Conservation (phyloP, 306 rosid species). For the Datisca glomerata region DNA sequence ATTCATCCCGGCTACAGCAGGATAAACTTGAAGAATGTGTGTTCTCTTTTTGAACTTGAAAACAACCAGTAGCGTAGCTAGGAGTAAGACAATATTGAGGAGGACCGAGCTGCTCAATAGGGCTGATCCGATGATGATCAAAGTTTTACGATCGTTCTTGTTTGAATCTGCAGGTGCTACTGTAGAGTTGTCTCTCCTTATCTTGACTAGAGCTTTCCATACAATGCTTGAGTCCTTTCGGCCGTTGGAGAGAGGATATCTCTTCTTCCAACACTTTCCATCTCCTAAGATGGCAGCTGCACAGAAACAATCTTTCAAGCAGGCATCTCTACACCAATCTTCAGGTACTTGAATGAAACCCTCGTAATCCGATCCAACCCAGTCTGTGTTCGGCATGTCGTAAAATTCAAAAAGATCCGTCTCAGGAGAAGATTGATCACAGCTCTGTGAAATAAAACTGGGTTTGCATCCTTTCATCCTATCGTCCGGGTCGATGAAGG, state of each 20-base stretch:
- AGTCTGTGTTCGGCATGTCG: constrained; percentile 6
- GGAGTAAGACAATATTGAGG: constrained; percentile 17
- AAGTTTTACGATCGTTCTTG: constrained; percentile 10
- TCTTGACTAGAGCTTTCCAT: constrained; percentile 20
- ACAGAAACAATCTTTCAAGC: constrained; percentile 40
- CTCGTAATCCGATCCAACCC: neutral
- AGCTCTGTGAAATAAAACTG: constrained; percentile 23
- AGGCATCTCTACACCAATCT: constrained; percentile 20
- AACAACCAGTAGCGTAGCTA: constrained; percentile 9
- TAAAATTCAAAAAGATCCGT: constrained; percentile 8
- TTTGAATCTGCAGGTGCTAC: neutral
- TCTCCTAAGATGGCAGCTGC: constrained; percentile 18
- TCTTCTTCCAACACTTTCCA: constrained; percentile 34
- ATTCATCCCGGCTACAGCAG: neutral
- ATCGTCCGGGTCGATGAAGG: constrained; percentile 25
- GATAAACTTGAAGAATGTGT: neutral
- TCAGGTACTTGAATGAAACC: neutral
- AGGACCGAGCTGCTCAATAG: constrained; percentile 30
- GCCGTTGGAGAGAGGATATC: constrained; percentile 38
- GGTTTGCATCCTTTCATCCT: constrained; percentile 25
- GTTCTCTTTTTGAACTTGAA: constrained; percentile 2
- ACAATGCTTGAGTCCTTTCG: neutral
- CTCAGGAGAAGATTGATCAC: constrained; percentile 9
- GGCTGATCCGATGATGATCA: constrained; percentile 18
- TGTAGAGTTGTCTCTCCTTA: constrained; percentile 28